Evolutionary conservation across 2,329 filamentous ascomycete genomes (phyloP).

Genomic region (Aschersonia sp.): DNA sequence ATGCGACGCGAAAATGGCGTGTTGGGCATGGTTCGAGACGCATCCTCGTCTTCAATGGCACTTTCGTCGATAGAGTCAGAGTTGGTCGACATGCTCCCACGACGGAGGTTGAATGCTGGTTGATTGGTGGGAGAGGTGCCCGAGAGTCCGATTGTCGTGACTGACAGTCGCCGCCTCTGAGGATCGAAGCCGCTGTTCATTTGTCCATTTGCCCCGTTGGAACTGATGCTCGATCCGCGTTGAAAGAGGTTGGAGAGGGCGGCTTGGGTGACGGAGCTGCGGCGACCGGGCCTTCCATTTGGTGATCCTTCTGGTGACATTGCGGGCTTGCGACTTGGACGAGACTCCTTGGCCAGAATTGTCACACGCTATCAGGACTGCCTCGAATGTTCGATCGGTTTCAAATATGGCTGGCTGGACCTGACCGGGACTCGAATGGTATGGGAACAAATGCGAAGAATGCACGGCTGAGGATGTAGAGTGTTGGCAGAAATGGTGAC

Average conservation of each 20-base stretch:
- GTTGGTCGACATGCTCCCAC: slow-evolving; percentile 57
- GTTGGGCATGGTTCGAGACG: slow-evolving; percentile 43
- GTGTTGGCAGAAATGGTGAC: too few relatives aligned
- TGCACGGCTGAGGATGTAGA: too few relatives aligned
- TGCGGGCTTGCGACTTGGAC: slow-evolving; percentile 3
- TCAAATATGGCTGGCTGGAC: too few relatives aligned
- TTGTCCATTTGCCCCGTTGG: slow-evolving; percentile 21
- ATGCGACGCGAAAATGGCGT: slow-evolving; percentile 73
- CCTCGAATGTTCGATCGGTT: background rate
- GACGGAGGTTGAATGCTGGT: slow-evolving; percentile 38
- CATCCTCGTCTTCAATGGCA: slow-evolving; percentile 56
- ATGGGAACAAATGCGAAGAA: too few relatives aligned
- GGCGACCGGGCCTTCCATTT: slow-evolving; percentile 29
- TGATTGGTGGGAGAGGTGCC: slow-evolving; percentile 50
- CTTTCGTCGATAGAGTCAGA: slow-evolving; percentile 56
- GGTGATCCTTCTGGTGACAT: slow-evolving; percentile 21
- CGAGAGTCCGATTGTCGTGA: slow-evolving; percentile 61
- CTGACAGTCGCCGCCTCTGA: slow-evolving; percentile 56
- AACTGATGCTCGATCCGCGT: slow-evolving; percentile 34
- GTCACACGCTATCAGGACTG: background rate
- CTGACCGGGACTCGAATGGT: too few relatives aligned
- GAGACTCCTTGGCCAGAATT: background rate
- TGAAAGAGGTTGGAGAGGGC: slow-evolving; percentile 45
- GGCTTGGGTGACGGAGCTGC: slow-evolving; percentile 41
- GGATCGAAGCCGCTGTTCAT: slow-evolving; percentile 33